phyloP scores from a whole-genome alignment of 345 rosid genomes.

The Euphorbia peplus region DNA sequence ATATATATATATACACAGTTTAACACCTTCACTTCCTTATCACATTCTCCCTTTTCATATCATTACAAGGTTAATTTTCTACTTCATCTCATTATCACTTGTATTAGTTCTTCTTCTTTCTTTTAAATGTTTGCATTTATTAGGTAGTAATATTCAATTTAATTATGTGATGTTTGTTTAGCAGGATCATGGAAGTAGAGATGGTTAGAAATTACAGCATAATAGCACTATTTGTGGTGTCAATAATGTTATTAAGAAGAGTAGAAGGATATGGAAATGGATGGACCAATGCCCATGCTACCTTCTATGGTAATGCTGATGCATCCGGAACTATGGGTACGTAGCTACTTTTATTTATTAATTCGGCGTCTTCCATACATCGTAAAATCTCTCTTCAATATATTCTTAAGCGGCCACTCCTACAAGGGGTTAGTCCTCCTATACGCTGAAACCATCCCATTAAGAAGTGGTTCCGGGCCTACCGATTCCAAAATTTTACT shows the following conservation, averaged over 20 bases:
- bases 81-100: background rate
- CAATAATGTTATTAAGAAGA: conserved; percentile 10
- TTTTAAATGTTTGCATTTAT: too few species aligned
- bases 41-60: background rate
- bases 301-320: conserved; percentile 54
- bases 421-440: too few species aligned
- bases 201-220: conserved; percentile 22
- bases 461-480: too few species aligned
- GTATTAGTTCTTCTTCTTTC: too few species aligned
- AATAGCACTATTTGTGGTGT: background rate
- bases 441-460: too few species aligned
- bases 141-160: background rate
- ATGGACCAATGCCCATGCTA: conserved; percentile 47
- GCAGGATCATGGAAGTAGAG: conserved; percentile 28
- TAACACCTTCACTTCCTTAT: conserved; percentile 9
- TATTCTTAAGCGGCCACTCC: too few species aligned
- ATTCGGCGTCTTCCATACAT: background rate
- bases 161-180: background rate
- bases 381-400: too few species aligned
- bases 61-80: too few species aligned
- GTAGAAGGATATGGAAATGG: conserved; percentile 20
- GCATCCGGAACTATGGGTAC: conserved; percentile 54
- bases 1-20: conserved; percentile 31
- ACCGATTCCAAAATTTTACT: too few species aligned
- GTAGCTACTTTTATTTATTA: background rate